phyloP scores from a whole-genome alignment of 1,284 basidiomycete species.

The Pascua sp. region DNA sequence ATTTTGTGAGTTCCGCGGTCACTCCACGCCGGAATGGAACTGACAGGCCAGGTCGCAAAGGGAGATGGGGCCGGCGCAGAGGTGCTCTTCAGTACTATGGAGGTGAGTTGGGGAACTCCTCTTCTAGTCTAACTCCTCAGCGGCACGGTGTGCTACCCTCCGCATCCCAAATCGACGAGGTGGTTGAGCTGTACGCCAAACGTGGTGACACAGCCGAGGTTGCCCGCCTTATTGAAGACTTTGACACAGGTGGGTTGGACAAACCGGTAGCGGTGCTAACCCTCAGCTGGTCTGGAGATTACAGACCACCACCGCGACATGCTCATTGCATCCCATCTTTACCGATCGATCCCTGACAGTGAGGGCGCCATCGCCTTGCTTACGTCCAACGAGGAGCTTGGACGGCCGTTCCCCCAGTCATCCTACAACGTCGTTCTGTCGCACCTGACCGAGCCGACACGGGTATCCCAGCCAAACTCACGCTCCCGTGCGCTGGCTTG shows the following conservation, averaged over 20 bases:
- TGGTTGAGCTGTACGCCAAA: conserved; percentile 23
- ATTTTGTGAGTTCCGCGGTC: conserved; percentile 24
- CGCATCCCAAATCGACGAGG: conserved; percentile 9
- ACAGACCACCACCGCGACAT: conserved; percentile 28
- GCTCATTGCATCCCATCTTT: conserved; percentile 30
- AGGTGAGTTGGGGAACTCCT: conserved; percentile 1
- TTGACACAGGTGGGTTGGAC: conserved; percentile 20
- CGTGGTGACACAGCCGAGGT: conserved; percentile 26
- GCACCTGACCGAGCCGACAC: conserved; percentile 34
- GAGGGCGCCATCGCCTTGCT: conserved; percentile 43
- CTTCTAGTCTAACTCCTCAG: conserved; percentile 1
- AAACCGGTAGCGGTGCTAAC: background rate
- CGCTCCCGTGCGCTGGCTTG: conserved; percentile 65
- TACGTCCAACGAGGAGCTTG: conserved; percentile 38
- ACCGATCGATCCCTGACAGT: conserved; percentile 19
- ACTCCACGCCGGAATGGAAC: background rate
- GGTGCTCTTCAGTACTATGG: conserved; percentile 18
- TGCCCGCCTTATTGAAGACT: conserved; percentile 17
- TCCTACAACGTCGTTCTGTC: conserved; percentile 46
- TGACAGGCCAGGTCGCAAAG: conserved; percentile 5
- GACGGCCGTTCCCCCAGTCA: conserved; percentile 44
- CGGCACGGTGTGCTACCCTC: conserved; percentile 14
- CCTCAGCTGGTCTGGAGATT: conserved; percentile 20
- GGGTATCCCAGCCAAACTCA: conserved; percentile 19
- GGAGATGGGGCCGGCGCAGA: conserved; percentile 16